These are phyloP conservation scores for Persicaria tinctoria DNA, from an alignment of 148 eudicot genomes.

Conservation along the genomic window DNA sequence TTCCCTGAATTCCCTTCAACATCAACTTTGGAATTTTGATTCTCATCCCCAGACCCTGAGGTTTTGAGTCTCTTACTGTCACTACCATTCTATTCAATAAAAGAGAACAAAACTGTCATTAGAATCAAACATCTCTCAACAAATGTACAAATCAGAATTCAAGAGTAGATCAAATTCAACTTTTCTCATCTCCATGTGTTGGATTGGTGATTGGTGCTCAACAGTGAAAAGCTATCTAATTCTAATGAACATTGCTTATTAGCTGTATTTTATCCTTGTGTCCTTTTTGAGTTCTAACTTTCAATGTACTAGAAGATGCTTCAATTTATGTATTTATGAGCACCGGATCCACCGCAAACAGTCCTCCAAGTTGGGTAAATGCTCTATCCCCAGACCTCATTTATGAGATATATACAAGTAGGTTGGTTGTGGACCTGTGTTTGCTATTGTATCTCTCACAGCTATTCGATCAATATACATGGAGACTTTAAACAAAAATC, in stretches of 20 bases:
- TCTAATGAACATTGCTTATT: neutral
- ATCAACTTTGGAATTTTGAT: conserved; percentile 38
- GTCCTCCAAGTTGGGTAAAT: neutral
- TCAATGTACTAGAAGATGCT: neutral
- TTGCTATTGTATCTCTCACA: neutral
- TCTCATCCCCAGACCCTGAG: conserved; percentile 38
- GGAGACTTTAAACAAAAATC: neutral
- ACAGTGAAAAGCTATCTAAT: neutral
- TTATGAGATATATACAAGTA: neutral
- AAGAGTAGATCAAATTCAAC: neutral
- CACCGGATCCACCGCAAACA: neutral
- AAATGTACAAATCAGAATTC: neutral
- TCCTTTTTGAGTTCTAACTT: neutral
- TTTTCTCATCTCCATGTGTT: neutral
- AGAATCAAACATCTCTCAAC: neutral
- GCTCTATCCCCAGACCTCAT: neutral
- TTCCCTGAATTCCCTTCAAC: conserved; percentile 48
- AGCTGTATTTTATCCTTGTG: neutral
- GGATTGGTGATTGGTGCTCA: neutral
- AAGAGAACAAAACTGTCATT: neutral
- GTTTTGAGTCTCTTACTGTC: conserved; percentile 62
- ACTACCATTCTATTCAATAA: conserved; percentile 47
- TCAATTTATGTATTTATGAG: neutral
- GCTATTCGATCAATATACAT: neutral
- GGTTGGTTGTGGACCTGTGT: neutral